Conservation (phyloP, 768 basidiomycete genomes). For the Erythrobasidium yunnanense region DNA sequence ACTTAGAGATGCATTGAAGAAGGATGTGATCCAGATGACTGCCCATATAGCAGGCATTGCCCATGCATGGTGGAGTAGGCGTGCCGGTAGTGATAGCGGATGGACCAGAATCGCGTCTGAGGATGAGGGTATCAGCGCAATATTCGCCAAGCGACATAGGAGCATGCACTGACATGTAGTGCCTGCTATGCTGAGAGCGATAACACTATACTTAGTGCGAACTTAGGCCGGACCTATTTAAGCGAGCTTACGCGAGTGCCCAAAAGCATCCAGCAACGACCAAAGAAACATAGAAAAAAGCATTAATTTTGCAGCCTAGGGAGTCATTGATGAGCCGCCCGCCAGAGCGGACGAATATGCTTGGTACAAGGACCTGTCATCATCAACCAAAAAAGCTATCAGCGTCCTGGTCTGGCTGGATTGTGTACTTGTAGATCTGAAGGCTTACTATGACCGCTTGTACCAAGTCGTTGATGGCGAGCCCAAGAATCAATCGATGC, state of each 20-base stretch:
- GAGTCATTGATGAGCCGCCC: not conserved
- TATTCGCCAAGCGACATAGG: not conserved
- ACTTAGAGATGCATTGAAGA: constrained; percentile 11
- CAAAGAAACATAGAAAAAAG: constrained; percentile 16
- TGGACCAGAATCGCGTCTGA: constrained; percentile 10
- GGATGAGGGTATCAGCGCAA: not conserved
- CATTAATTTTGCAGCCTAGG: constrained; percentile 1
- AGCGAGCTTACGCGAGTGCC: not conserved
- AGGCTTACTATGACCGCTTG: constrained; percentile 4
- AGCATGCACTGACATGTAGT: not conserved
- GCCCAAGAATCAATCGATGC: constrained; percentile 10
- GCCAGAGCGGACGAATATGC: not conserved
- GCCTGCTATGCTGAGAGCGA: not conserved
- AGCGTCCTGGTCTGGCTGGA: not conserved
- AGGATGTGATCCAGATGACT: not conserved
- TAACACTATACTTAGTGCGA: not conserved
- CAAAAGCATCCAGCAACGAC: constrained; percentile 10
- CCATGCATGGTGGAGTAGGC: not conserved
- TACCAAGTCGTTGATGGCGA: constrained; percentile 14
- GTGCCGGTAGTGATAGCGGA: constrained; percentile 1
- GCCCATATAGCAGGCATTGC: constrained; percentile 12
- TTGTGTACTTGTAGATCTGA: not conserved
- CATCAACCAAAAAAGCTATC: not conserved
- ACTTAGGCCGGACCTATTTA: not conserved
- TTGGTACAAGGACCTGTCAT: constrained; percentile 4